Conservation (phyloP, 1,284 basidiomycete species). For the Ganoderma multipileum region DNA sequence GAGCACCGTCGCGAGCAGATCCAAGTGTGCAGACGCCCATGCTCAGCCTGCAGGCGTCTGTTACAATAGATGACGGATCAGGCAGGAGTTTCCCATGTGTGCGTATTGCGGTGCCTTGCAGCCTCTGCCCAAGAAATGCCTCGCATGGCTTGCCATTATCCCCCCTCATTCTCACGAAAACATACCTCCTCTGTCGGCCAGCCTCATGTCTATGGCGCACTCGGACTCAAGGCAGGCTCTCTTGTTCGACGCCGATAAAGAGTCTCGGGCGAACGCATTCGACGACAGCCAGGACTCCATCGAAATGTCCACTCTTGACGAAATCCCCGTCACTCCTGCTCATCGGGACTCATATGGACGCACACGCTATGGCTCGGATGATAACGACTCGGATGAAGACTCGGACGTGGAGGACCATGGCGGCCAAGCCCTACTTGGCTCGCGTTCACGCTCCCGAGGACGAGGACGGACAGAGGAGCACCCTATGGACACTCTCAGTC, state of each 20-base stretch:
- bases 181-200: slow-evolving; percentile 2
- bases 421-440: slow-evolving; percentile 42
- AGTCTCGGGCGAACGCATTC: slow-evolving; percentile 21
- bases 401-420: slow-evolving; percentile 43
- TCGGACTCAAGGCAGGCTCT: slow-evolving; percentile 25
- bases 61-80: slow-evolving; percentile 17
- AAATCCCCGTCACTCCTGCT: slow-evolving; percentile 40
- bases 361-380: slow-evolving; percentile 33
- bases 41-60: slow-evolving; percentile 25
- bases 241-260: slow-evolving; percentile 26
- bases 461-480: slow-evolving; percentile 31
- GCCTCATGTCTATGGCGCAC: slow-evolving; percentile 12
- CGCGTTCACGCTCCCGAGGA: slow-evolving; percentile 36
- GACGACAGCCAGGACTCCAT: slow-evolving; percentile 38
- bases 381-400: slow-evolving; percentile 37
- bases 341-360: slow-evolving; percentile 27
- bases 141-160: background rate
- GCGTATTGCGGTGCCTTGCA: slow-evolving; percentile 7
- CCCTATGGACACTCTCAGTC: slow-evolving; percentile 48
- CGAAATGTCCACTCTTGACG: slow-evolving; percentile 46
- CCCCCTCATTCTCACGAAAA: background rate
- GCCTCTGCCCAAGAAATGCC: background rate
- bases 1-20: slow-evolving; percentile 36
- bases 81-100: slow-evolving; percentile 29
- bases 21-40: slow-evolving; percentile 32